Conservation (phyloP, 2,329 filamentous ascomycete genomes). For the Ophiostoma perfectum region DNA sequence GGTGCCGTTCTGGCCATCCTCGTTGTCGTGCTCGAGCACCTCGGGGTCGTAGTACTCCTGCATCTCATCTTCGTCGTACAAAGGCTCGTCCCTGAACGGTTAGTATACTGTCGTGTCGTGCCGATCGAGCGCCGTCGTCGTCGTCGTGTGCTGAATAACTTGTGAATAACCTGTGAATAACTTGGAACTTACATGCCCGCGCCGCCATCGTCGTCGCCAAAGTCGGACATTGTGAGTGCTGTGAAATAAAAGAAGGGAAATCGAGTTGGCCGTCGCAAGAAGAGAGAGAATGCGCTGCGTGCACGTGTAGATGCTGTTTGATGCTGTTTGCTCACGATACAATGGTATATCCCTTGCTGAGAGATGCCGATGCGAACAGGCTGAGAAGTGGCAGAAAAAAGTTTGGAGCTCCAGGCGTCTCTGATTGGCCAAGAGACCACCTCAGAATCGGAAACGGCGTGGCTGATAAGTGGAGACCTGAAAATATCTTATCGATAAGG, state of each 20-base stretch:
- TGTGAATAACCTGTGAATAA: neutral
- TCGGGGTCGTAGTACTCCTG: slow-evolving; percentile 54
- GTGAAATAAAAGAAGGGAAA: neutral
- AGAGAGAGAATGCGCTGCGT: neutral
- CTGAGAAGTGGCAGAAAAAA: slow-evolving; percentile 22
- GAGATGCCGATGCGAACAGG: neutral
- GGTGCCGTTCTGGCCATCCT: slow-evolving; percentile 47
- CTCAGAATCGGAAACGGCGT: neutral
- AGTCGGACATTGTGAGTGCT: slow-evolving; percentile 59
- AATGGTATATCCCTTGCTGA: neutral
- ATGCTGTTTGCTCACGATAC: neutral
- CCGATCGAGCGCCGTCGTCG: no score
- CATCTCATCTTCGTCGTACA: slow-evolving; percentile 65
- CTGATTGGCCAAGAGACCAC: slow-evolving; percentile 17
- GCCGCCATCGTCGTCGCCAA: slow-evolving; percentile 57
- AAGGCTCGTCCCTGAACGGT: slow-evolving; percentile 56
- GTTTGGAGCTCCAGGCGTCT: slow-evolving; percentile 14
- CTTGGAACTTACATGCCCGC: slow-evolving; percentile 48
- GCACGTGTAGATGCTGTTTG: neutral
- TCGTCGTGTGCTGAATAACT: no score
- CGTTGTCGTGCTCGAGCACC: slow-evolving; percentile 51
- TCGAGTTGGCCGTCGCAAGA: neutral
- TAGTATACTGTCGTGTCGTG: neutral
- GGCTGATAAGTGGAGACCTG: slow-evolving; percentile 12
- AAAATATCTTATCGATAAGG: slow-evolving; percentile 25